Conservation (phyloP, 83 land plant species). For the Thuja plicata region DNA sequence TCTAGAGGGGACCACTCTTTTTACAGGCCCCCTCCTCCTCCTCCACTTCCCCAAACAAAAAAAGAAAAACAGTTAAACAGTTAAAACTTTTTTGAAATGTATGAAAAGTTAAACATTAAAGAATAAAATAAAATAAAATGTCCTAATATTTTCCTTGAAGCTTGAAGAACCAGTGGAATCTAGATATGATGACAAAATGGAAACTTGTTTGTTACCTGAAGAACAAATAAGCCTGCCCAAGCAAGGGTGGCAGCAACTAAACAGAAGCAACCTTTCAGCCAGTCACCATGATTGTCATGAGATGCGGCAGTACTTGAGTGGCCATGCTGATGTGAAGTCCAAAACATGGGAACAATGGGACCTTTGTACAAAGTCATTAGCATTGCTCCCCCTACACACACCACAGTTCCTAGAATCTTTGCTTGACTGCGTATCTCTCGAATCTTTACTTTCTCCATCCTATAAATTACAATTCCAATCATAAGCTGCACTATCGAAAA, state of each 20-base stretch:
- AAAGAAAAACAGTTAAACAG: too few relatives aligned
- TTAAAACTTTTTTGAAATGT: too few relatives aligned
- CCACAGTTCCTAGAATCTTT: neutral
- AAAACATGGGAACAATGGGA: neutral
- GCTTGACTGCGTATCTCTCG: constrained; percentile 1
- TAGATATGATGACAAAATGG: neutral
- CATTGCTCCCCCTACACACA: constrained; percentile 14
- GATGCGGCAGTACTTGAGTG: neutral
- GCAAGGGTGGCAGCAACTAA: constrained; percentile 22
- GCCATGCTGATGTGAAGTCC: neutral
- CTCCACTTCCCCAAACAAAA: too few relatives aligned
- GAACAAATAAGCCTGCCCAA: constrained; percentile 23
- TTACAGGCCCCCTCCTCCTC: too few relatives aligned
- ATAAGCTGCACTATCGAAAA: too few relatives aligned
- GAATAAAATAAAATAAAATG: too few relatives aligned
- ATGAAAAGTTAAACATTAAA: too few relatives aligned
- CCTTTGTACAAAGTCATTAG: constrained; percentile 9
- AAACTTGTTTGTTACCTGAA: constrained; percentile 4
- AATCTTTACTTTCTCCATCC: constrained; percentile 1
- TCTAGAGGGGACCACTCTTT: too few relatives aligned
- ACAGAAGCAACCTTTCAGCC: constrained; percentile 20
- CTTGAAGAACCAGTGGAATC: too few relatives aligned
- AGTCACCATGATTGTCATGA: neutral
- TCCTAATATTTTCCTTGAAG: too few relatives aligned
- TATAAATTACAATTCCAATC: neutral